These are phyloP conservation scores for Metschnikowia corniflorae DNA, from an alignment of 805 yeast genomes.

Conservation along the genomic window DNA sequence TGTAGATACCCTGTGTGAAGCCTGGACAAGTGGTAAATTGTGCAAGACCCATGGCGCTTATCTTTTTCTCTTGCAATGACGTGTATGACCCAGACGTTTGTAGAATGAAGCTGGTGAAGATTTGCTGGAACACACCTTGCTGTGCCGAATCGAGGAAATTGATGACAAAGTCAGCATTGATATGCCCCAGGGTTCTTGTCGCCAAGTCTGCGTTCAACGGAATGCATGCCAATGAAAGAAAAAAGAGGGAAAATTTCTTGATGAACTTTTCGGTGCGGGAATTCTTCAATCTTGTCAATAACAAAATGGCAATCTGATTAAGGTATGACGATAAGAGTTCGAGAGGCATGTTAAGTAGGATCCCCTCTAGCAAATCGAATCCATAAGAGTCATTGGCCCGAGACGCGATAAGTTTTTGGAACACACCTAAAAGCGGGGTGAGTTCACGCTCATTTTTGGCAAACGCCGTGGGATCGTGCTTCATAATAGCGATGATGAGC, in stretches of 20 bases:
- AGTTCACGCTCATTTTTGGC: constrained; percentile 36
- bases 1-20: constrained; percentile 21
- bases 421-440: constrained; percentile 90
- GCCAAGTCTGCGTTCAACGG: constrained; percentile 22
- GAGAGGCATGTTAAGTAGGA: constrained; percentile 57
- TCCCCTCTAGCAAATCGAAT: constrained; percentile 74
- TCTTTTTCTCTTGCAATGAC: constrained; percentile 53
- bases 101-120: constrained; percentile 46
- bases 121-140: constrained; percentile 51
- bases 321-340: constrained; percentile 48
- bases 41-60: constrained; percentile 48
- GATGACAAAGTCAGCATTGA: constrained; percentile 49
- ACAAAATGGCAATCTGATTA: constrained; percentile 69
- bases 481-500: constrained; percentile 63
- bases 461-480: constrained; percentile 43
- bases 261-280: constrained; percentile 80
- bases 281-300: constrained; percentile 76
- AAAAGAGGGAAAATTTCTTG: constrained; percentile 63
- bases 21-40: constrained; percentile 34
- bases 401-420: constrained; percentile 87
- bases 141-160: constrained; percentile 73
- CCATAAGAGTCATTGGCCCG: constrained; percentile 78
- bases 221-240: constrained; percentile 49
- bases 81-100: constrained; percentile 49
- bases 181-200: constrained; percentile 33